Evolutionary conservation across 2,329 filamentous ascomycete species (phyloP).

Genomic region (Aphanoascus verrucosus): DNA sequence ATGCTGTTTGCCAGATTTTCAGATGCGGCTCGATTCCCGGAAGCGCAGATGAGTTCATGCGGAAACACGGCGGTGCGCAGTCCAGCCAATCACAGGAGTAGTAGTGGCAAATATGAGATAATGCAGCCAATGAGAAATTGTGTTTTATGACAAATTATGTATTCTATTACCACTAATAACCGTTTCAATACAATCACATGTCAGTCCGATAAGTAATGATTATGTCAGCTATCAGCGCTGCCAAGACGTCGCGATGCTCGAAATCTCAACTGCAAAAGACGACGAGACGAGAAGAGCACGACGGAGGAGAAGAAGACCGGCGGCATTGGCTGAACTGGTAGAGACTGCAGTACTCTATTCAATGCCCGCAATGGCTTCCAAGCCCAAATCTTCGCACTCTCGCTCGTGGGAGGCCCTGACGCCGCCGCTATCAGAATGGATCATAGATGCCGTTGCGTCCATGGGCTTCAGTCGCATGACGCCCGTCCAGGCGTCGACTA

Average conservation of each 20-base stretch:
- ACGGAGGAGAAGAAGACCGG: not conserved
- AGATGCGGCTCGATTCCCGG: too few species aligned
- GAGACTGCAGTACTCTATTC: too few species aligned
- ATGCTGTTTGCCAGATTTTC: too few species aligned
- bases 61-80: too few species aligned
- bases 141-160: too few species aligned
- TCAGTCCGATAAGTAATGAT: not conserved
- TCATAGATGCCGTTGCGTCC: conserved; percentile 67
- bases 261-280: not conserved
- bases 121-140: too few species aligned
- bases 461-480: conserved; percentile 86
- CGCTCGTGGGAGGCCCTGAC: conserved; percentile 59
- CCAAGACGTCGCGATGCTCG: not conserved
- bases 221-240: not conserved
- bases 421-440: conserved; percentile 67
- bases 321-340: not conserved
- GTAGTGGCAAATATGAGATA: too few species aligned
- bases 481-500: conserved; percentile 84
- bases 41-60: too few species aligned
- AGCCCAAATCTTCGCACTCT: conserved; percentile 39
- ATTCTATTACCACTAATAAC: not conserved
- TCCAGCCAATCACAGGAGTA: too few species aligned
- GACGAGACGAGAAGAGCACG: not conserved
- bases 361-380: conserved; percentile 24
- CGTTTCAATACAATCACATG: not conserved